Base-by-base conservation (phyloP, 257 asterid genomes). In the Forsythia viridissima region DNA sequence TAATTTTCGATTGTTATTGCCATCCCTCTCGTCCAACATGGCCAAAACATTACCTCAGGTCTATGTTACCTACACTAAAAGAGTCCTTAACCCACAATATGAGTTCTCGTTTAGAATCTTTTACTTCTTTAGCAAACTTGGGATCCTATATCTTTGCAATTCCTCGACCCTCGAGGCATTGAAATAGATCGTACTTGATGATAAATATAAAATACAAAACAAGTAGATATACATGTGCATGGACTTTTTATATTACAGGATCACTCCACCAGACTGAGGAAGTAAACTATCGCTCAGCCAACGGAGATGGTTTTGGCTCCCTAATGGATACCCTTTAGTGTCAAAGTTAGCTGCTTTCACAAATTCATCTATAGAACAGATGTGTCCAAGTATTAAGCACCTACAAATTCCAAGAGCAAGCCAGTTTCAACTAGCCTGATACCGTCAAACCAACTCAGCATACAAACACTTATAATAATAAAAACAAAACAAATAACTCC, bases 401-500 rank as follows among this genome's bases (percentile, higher is more conserved):
- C 24, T 55, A 66, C 24, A 76, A 55, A 43, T 51, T 51, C 63
- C 46, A 46, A 8, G 11, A 61, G 72, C 41, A 40, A 65, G 20
- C 41, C 42, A 34, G 16, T 43, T 42, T 43, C 59, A 72, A 34
- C 38, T 24, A 38, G 36, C 44, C 37, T 13, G 24, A 18, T n/a
- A 72, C 55, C 2, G 65, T 36, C 10, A 37, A 44, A 44, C 21
- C 70, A 46, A 61, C 36, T 51, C 46, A 40, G 73, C 82, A 77
- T 57, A 30, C 57, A 41, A 70, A 40, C 42, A 20, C n/a, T 41
- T 0, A 9, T 42, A 24, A 37, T 39, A 15, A 63, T 18, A 57
- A 37, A 72, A 69, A 71, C 63, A 68, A 59, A 79, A 70, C 55
- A 43, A 77, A 21, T 12, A 21, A 24, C 20, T 70, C 24, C 48